Evolutionary conservation across 1,139 yeast species (phyloP).

Genomic region (Suhomyces panamericanus): DNA sequence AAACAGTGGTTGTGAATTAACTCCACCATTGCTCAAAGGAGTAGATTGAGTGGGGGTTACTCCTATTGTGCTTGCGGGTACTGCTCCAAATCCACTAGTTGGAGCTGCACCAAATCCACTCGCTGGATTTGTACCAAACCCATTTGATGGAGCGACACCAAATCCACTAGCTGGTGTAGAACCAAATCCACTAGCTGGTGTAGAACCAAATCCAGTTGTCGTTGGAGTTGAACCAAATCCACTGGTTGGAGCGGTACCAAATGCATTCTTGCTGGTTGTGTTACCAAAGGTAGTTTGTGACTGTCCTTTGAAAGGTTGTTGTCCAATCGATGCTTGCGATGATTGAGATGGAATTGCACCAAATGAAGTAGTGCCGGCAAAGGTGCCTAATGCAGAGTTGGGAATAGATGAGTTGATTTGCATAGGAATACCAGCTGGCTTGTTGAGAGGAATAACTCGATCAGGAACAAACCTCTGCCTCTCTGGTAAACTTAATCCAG

Average conservation of each 20-base stretch:
- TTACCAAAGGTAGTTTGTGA: background rate
- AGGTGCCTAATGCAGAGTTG: no score
- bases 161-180: no score
- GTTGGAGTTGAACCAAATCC: background rate
- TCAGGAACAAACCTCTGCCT: background rate
- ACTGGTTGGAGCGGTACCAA: background rate
- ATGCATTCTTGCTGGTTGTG: background rate
- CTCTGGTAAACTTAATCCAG: conserved; percentile 18
- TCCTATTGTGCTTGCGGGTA: no score
- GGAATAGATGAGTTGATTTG: background rate
- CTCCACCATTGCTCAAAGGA: no score
- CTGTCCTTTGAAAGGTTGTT: background rate
- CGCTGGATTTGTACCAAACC: no score
- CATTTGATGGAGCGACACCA: no score
- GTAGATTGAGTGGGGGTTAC: no score
- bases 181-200: no score
- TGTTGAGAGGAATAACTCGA: background rate
- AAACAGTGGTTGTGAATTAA: background rate
- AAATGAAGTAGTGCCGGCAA: background rate
- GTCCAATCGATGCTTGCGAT: background rate
- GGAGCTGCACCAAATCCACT: no score
- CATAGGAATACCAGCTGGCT: background rate
- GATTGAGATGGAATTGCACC: background rate
- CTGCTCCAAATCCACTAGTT: no score
- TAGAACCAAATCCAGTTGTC: no score